Percentiles rank a stretch among this genome's conserved stretches.
Evolutionary conservation across 768 basidiomycete genomes (phyloP).

Genomic region (Baorangia bicolor): DNA sequence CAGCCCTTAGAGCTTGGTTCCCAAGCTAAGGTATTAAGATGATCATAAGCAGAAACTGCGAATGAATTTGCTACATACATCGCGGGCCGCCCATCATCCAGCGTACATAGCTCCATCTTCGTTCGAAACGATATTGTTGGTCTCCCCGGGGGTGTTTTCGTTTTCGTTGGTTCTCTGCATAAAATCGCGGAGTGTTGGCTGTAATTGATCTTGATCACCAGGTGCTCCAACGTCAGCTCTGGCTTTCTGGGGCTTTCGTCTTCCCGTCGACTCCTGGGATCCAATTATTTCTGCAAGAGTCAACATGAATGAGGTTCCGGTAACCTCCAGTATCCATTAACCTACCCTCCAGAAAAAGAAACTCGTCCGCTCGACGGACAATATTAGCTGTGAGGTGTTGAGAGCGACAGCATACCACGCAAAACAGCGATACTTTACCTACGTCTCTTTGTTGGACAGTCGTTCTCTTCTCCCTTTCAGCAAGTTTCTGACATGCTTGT

Average conservation of each 20-base stretch:
- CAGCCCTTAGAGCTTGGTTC: background rate
- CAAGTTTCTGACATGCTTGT: constrained; percentile 68
- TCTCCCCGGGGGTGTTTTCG: constrained; percentile 21
- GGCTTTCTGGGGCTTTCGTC: constrained; percentile 41
- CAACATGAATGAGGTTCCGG: background rate
- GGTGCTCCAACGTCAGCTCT: constrained; percentile 12
- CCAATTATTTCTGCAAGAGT: constrained; percentile 53
- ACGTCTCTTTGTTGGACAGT: constrained; percentile 81
- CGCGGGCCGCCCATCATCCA: constrained; percentile 23
- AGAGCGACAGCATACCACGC: background rate
- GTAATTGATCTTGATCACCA: constrained; percentile 22
- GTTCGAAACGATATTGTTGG: constrained; percentile 46
- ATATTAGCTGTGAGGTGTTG: constrained; percentile 47
- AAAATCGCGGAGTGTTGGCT: constrained; percentile 51
- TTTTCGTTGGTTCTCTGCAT: constrained; percentile 33
- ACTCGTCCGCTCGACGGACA: constrained; percentile 69
- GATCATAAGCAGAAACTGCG: background rate
- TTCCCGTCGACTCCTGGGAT: constrained; percentile 47
- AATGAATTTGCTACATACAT: background rate
- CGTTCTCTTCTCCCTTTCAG: constrained; percentile 66
- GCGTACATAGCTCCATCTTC: constrained; percentile 62
- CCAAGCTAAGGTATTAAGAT: background rate
- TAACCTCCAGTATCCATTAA: background rate
- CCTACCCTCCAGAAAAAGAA: constrained; percentile 74
- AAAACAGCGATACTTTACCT: constrained; percentile 44